A percentile compares a stretch with the other conserved stretches of the same genome.
phyloP scores from a whole-genome alignment of 2,329 filamentous ascomycete genomes.

The Claviceps sp. region DNA sequence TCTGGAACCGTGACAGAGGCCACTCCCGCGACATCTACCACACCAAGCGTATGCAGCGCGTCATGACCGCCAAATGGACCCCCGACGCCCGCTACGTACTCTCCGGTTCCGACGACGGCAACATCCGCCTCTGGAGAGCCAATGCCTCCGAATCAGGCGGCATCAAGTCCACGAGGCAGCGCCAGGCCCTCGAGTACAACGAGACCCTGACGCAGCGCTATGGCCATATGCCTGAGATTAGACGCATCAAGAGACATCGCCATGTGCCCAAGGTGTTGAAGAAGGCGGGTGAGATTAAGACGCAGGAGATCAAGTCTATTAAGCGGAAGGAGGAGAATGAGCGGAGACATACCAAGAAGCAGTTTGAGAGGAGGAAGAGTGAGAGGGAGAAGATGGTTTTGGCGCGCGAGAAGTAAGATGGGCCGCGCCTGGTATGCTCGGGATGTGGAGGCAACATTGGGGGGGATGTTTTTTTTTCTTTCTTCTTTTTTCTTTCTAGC shows the following conservation, averaged over 20 bases:
- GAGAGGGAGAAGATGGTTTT: constrained; percentile 92
- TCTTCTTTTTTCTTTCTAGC: neutral
- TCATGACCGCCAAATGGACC: constrained; percentile 74
- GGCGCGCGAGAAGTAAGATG: constrained; percentile 41
- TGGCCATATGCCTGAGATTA: constrained; percentile 91
- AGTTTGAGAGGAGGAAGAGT: constrained; percentile 55
- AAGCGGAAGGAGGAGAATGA: constrained; percentile 92
- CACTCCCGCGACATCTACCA: constrained; percentile 91
- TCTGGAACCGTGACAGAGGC: constrained; percentile 70
- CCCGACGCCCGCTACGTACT: constrained; percentile 83
- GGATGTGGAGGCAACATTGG: neutral
- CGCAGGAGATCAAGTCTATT: constrained; percentile 71
- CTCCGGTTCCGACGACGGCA: constrained; percentile 86
- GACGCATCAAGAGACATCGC: constrained; percentile 77
- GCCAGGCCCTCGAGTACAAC: constrained; percentile 86
- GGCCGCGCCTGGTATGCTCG: neutral
- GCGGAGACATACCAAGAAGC: constrained; percentile 78
- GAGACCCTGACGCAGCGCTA: constrained; percentile 71
- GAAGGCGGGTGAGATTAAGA: constrained; percentile 93
- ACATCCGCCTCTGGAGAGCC: constrained; percentile 74
- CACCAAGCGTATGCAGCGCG: constrained; percentile 94
- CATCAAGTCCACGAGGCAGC: constrained; percentile 71
- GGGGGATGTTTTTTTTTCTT: neutral
- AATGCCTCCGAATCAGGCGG: constrained; percentile 73
- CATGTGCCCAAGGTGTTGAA: constrained; percentile 88